A percentile compares a stretch with the other conserved stretches of the same genome.
phyloP scores from a whole-genome alignment of 805 yeast genomes.

The Blastobotrys chiropterorum region DNA sequence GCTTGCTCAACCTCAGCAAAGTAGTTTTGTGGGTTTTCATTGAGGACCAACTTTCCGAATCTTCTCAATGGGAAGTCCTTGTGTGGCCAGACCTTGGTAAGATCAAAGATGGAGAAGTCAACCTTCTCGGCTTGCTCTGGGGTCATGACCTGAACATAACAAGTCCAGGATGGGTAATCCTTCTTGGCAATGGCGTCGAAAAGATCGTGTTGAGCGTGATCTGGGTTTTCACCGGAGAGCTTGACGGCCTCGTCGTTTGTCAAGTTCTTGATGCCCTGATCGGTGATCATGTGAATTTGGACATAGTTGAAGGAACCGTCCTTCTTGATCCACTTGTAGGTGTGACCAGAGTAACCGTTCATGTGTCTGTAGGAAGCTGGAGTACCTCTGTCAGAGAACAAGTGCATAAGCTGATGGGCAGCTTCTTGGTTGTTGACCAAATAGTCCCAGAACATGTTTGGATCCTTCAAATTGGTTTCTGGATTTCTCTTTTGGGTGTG shows the following conservation, averaged over 20 bases:
- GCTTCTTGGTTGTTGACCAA: constrained; percentile 49
- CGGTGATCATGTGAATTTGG: constrained; percentile 48
- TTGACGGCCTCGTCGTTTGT: constrained; percentile 42
- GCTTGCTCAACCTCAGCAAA: constrained; percentile 46
- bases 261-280: constrained; percentile 44
- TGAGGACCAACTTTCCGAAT: constrained; percentile 49
- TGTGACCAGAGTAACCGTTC: constrained; percentile 63
- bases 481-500: constrained; percentile 71
- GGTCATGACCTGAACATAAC: constrained; percentile 54
- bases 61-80: constrained; percentile 47
- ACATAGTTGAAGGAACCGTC: constrained; percentile 48
- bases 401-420: constrained; percentile 49
- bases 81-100: constrained; percentile 57
- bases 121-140: constrained; percentile 35
- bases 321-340: constrained; percentile 50
- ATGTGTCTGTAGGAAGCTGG: constrained; percentile 49
- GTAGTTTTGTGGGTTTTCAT: constrained; percentile 52
- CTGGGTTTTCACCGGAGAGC: constrained; percentile 46
- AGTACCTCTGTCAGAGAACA: constrained; percentile 57
- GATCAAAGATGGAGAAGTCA: constrained; percentile 44
- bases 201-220: constrained; percentile 40
- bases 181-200: constrained; percentile 44
- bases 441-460: constrained; percentile 54
- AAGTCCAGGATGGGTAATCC: constrained; percentile 45
- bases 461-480: constrained; percentile 51